phyloP scores from a whole-genome alignment of 225 moss, liverwort and hornwort genomes.

The Physcomitrellopsis africana region DNA sequence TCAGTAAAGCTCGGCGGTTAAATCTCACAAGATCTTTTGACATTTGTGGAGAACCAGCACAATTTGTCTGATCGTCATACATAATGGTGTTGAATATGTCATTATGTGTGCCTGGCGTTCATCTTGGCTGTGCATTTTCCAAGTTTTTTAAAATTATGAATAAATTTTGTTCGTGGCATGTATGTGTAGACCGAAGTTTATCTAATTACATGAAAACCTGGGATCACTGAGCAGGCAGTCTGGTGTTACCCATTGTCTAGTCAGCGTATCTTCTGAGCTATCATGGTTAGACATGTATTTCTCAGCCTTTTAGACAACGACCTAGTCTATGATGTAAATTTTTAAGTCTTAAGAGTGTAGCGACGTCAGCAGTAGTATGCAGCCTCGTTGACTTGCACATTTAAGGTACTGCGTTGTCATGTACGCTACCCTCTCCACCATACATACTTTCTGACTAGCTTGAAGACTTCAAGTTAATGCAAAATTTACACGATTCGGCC shows the following conservation, averaged over 20 bases:
- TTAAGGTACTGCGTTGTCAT: not conserved
- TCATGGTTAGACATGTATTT: not conserved
- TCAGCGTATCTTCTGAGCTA: not conserved
- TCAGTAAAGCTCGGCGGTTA: constrained; percentile 31
- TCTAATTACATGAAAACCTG: not conserved
- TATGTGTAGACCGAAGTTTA: not conserved
- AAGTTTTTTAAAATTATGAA: not conserved
- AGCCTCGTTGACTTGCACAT: not conserved
- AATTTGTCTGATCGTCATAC: not conserved
- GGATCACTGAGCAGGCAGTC: not conserved
- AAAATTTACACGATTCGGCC: not conserved
- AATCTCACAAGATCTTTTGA: constrained; percentile 10
- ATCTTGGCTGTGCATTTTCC: not conserved
- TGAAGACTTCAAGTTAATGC: not conserved
- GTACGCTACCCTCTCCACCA: not conserved
- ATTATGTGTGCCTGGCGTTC: not conserved
- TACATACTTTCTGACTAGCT: not conserved
- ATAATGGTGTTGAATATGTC: too few relatives aligned
- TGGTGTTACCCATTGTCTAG: not conserved
- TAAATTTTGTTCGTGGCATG: not conserved
- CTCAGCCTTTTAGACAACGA: too few relatives aligned
- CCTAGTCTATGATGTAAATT: not conserved
- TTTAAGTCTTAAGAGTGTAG: not conserved
- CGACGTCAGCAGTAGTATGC: not conserved
- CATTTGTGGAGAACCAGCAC: not conserved